These are phyloP conservation scores for Ogataea paraovalis DNA, from an alignment of 805 yeast species.

Conservation along the genomic window DNA sequence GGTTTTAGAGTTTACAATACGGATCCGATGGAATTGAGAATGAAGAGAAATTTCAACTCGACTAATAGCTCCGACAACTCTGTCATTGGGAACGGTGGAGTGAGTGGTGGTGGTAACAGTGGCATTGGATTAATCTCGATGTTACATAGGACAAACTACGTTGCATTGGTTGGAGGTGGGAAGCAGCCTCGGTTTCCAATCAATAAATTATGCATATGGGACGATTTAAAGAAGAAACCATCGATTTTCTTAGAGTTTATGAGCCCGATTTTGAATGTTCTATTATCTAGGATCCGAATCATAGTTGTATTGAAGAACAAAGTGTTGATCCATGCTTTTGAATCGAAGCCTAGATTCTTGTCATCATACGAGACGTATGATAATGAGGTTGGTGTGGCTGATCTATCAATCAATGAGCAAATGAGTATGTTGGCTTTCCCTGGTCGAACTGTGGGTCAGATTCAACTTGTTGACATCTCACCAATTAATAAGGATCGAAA, in stretches of 20 bases:
- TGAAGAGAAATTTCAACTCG: conserved; percentile 47
- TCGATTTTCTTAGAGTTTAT: conserved; percentile 72
- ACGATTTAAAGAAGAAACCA: conserved; percentile 74
- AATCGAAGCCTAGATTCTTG: conserved; percentile 69
- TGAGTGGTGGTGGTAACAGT: conserved; percentile 9
- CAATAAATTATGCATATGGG: conserved; percentile 86
- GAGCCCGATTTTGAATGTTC: conserved; percentile 69
- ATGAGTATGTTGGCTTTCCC: conserved; percentile 64
- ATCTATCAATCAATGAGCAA: conserved; percentile 29
- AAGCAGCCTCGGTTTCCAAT: conserved; percentile 70
- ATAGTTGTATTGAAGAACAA: conserved; percentile 66
- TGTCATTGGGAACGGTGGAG: conserved; percentile 1
- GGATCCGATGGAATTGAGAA: conserved; percentile 79
- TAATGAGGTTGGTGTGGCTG: conserved; percentile 63
- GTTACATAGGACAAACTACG: conserved; percentile 87
- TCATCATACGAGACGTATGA: conserved; percentile 61
- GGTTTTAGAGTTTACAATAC: conserved; percentile 86
- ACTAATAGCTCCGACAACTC: background rate
- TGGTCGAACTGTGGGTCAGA: conserved; percentile 68
- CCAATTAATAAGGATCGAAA: conserved; percentile 61
- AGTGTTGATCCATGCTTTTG: conserved; percentile 74
- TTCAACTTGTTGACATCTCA: conserved; percentile 73
- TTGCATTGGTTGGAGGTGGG: conserved; percentile 91
- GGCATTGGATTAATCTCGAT: conserved; percentile 78
- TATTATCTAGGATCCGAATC: conserved; percentile 70